phyloP scores from a whole-genome alignment of 805 yeast species.

The Komagataella ulmi region DNA sequence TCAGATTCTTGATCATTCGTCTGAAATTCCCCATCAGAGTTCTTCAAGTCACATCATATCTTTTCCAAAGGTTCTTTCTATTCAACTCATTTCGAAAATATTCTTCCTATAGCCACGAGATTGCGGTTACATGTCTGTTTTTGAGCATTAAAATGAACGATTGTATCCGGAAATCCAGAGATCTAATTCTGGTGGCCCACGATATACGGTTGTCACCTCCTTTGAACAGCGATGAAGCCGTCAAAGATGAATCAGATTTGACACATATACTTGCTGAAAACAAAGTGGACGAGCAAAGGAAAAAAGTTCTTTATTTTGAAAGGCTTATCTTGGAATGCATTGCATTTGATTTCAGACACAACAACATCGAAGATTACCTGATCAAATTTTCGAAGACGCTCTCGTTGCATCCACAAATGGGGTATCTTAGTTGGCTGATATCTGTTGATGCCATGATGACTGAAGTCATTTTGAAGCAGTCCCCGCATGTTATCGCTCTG shows the following conservation, averaged over 20 bases:
- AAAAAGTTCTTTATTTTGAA: conserved; percentile 46
- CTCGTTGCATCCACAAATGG: conserved; percentile 28
- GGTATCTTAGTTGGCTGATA: conserved; percentile 59
- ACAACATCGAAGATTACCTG: conserved; percentile 52
- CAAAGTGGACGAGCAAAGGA: conserved; percentile 39
- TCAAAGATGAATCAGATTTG: background rate
- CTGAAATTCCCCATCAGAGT: conserved; percentile 61
- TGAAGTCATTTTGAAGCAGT: conserved; percentile 52
- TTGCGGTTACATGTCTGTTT: conserved; percentile 58
- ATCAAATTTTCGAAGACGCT: conserved; percentile 45
- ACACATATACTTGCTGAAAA: conserved; percentile 11
- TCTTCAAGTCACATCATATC: conserved; percentile 56
- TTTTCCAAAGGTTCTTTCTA: conserved; percentile 58
- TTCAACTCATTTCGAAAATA: conserved; percentile 46
- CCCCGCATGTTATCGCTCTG: conserved; percentile 66
- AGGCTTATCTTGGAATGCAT: conserved; percentile 63
- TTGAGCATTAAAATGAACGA: conserved; percentile 74
- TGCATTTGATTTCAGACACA: conserved; percentile 67
- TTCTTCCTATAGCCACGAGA: conserved; percentile 31
- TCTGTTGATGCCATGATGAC: conserved; percentile 63
- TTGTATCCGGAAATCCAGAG: conserved; percentile 62
- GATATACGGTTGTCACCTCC: conserved; percentile 14
- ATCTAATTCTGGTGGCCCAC: conserved; percentile 39
- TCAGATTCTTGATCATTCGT: conserved; percentile 35
- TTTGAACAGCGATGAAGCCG: conserved; percentile 4